A percentile compares a stretch with the other conserved stretches of the same genome.
These are phyloP conservation scores for Lophiotrema nucula DNA, from an alignment of 495 filamentous ascomycete genomes.

Conservation along the genomic window DNA sequence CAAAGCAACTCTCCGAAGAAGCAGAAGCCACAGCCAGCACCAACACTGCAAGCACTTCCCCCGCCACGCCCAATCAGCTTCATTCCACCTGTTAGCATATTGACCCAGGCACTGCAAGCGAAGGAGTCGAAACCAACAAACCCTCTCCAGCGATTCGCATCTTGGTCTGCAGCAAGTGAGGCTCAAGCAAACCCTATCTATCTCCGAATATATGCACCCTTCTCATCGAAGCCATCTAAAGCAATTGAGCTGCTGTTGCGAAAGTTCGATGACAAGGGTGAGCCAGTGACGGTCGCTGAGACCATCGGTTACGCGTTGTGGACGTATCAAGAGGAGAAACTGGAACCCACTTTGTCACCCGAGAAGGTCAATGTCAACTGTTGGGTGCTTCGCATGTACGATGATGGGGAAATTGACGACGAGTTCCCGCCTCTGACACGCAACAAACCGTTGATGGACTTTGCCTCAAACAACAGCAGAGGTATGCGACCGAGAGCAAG, in stretches of 20 bases:
- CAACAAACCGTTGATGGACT: conserved; percentile 75
- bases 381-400: conserved; percentile 93
- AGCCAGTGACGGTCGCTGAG: conserved; percentile 75
- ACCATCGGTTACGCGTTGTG: conserved; percentile 87
- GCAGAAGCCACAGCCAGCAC: conserved; percentile 51
- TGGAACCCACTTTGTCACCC: conserved; percentile 65
- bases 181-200: conserved; percentile 65
- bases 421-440: conserved; percentile 88
- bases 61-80: conserved; percentile 88
- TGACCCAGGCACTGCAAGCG: conserved; percentile 70
- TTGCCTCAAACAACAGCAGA: conserved; percentile 86
- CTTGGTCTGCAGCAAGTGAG: conserved; percentile 83
- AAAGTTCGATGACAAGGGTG: conserved; percentile 69
- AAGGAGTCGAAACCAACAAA: conserved; percentile 76
- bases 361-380: conserved; percentile 80
- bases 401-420: conserved; percentile 91
- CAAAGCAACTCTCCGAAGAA: conserved; percentile 57
- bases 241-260: conserved; percentile 59
- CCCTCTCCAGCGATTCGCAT: conserved; percentile 80
- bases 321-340: conserved; percentile 79
- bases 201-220: conserved; percentile 84
- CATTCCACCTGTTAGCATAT: conserved; percentile 72
- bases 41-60: conserved; percentile 72
- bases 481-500: conserved; percentile 66
- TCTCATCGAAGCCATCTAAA: conserved; percentile 66